Percentiles rank a stretch among this genome's conserved stretches.
Evolutionary conservation across 108 stramenopile genomes (phyloP).

Genomic region (Bacterosira constricta): DNA sequence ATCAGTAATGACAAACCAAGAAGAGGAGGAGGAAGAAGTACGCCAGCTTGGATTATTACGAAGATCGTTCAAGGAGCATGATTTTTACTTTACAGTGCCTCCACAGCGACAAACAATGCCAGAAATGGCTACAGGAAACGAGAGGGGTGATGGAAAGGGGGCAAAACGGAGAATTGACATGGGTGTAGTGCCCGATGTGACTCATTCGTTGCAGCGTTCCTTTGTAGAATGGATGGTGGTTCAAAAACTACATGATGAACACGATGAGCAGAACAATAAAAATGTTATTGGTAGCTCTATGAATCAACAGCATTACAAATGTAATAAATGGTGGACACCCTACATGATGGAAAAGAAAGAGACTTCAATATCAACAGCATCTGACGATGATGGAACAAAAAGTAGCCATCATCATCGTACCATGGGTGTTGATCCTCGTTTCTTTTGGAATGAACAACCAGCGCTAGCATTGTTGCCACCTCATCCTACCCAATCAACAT

Average conservation of each 20-base stretch:
- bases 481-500: not conserved
- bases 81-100: slow-evolving; percentile 65
- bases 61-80: slow-evolving; percentile 73
- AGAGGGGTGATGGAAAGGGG: not conserved
- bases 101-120: not conserved
- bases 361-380: too few species aligned
- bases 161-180: not conserved
- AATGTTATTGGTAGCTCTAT: too few species aligned
- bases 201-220: slow-evolving; percentile 59
- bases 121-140: not conserved
- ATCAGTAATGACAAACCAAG: not conserved
- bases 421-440: slow-evolving; percentile 89
- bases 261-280: too few species aligned
- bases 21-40: slow-evolving; percentile 53
- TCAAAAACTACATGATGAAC: not conserved
- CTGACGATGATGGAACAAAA: not conserved
- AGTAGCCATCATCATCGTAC: not conserved
- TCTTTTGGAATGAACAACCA: slow-evolving; percentile 94
- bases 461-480: slow-evolving; percentile 57
- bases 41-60: slow-evolving; percentile 76
- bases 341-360: slow-evolving; percentile 9
- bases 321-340: slow-evolving; percentile 33
- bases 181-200: slow-evolving; percentile 63
- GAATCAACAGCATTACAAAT: too few species aligned
- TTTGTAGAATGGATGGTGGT: slow-evolving; percentile 26